phyloP scores from a whole-genome alignment of 163 green algal species.

The Volvox carteri region DNA sequence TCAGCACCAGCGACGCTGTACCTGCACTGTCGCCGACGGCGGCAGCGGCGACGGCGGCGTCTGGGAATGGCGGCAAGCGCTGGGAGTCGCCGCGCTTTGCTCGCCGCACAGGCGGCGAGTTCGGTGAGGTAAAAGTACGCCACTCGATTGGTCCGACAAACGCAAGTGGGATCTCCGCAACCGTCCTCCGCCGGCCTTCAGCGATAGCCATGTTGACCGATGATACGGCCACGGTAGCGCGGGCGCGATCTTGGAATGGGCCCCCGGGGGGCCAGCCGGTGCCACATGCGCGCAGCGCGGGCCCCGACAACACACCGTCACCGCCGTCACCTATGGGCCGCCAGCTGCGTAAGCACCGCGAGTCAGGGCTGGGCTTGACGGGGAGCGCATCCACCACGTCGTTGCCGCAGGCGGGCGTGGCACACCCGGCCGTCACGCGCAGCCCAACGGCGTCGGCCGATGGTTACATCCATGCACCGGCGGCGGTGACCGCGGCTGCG shows the following conservation, averaged over 20 bases:
- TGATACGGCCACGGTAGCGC: not conserved
- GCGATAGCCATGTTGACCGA: not conserved
- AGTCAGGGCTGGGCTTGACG: not conserved
- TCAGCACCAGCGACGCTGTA: not conserved
- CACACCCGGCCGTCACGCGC: not conserved
- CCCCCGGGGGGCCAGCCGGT: not conserved
- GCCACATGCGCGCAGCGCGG: not conserved
- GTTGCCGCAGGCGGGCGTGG: not conserved
- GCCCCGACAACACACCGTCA: not conserved
- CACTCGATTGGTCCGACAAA: not conserved
- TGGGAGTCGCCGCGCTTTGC: constrained; percentile 16
- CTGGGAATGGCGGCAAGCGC: not conserved
- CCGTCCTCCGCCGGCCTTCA: not conserved
- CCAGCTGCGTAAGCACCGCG: constrained; percentile 19
- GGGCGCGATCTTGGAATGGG: constrained; percentile 32
- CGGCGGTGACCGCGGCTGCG: not conserved
- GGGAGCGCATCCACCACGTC: constrained; percentile 1
- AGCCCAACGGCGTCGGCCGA: not conserved
- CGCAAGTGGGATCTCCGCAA: not conserved
- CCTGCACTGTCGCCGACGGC: not conserved
- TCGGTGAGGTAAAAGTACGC: too few relatives aligned
- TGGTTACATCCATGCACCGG: not conserved
- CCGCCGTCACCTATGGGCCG: not conserved
- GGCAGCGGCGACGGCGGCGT: not conserved
- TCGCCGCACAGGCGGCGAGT: not conserved